phyloP scores from a whole-genome alignment of 352 stramenopile species.

The Pythium utonaiense region DNA sequence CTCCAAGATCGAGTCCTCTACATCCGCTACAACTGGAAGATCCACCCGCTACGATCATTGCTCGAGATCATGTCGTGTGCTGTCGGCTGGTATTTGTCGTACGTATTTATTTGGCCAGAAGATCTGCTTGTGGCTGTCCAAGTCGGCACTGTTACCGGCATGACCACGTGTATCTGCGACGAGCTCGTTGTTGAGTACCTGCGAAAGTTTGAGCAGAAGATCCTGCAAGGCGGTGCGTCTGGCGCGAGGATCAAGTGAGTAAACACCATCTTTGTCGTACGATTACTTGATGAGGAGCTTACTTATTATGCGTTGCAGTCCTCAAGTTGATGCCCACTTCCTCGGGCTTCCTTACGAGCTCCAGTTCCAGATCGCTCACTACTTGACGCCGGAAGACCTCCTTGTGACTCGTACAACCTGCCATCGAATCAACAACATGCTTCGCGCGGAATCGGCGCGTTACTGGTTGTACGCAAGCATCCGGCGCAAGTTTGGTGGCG shows the following conservation, averaged over 20 bases:
- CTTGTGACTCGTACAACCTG: constrained; percentile 68
- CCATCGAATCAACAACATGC: constrained; percentile 79
- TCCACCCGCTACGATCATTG: constrained; percentile 48
- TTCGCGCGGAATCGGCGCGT: constrained; percentile 75
- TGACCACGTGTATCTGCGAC: constrained; percentile 61
- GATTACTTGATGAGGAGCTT: not conserved
- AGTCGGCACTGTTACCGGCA: constrained; percentile 69
- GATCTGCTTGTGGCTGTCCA: constrained; percentile 75
- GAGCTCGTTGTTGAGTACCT: constrained; percentile 71
- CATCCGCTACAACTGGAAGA: constrained; percentile 52
- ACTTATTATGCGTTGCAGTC: constrained; percentile 27
- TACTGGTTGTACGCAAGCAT: constrained; percentile 85
- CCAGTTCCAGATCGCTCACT: constrained; percentile 75
- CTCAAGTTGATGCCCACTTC: constrained; percentile 57
- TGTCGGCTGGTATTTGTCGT: constrained; percentile 59
- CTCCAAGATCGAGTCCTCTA: constrained; percentile 76
- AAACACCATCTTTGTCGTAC: not conserved
- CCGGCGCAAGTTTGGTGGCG: constrained; percentile 59
- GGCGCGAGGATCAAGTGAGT: constrained; percentile 20
- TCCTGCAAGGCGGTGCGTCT: constrained; percentile 34
- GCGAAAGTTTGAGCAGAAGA: constrained; percentile 50
- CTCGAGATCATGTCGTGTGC: constrained; percentile 55
- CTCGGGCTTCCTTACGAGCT: constrained; percentile 78
- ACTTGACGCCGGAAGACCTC: constrained; percentile 73
- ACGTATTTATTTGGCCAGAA: constrained; percentile 58